phyloP scores from a whole-genome alignment of 495 filamentous ascomycete species.

The Arthonia radiata region DNA sequence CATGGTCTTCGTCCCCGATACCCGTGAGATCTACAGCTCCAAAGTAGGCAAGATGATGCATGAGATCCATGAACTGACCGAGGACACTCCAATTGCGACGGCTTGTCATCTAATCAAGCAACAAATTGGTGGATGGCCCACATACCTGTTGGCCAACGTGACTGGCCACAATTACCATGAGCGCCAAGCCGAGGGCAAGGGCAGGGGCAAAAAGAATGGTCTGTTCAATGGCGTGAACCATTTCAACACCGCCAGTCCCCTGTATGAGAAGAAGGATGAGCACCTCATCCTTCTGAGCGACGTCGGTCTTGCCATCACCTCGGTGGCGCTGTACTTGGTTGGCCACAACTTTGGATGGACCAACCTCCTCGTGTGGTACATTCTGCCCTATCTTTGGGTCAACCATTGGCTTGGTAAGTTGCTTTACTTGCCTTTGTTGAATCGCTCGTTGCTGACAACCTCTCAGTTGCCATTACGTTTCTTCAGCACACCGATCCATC shows the following conservation, averaged over 20 bases:
- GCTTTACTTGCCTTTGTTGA: too few species aligned
- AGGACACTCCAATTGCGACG: slow-evolving; percentile 82
- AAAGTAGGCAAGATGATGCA: slow-evolving; percentile 44
- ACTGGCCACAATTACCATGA: slow-evolving; percentile 89
- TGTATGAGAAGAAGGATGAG: slow-evolving; percentile 73
- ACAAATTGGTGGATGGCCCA: slow-evolving; percentile 74
- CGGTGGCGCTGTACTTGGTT: slow-evolving; percentile 16
- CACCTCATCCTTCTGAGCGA: slow-evolving; percentile 54
- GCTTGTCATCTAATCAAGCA: slow-evolving; percentile 46
- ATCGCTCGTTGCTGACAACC: too few species aligned
- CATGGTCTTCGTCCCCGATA: slow-evolving; percentile 91
- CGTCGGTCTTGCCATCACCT: slow-evolving; percentile 39
- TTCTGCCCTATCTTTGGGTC: slow-evolving; percentile 86
- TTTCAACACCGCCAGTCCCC: slow-evolving; percentile 54
- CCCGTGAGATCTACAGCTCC: slow-evolving; percentile 46
- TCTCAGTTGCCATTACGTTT: slow-evolving; percentile 62
- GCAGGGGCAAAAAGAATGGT: slow-evolving; percentile 74
- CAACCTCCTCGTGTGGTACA: slow-evolving; percentile 84
- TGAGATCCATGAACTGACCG: slow-evolving; percentile 63
- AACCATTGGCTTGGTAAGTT: slow-evolving; percentile 84
- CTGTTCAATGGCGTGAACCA: slow-evolving; percentile 69
- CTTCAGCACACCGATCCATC: slow-evolving; percentile 76
- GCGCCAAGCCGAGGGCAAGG: slow-evolving; percentile 60
- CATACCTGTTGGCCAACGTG: slow-evolving; percentile 69
- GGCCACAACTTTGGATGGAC: slow-evolving; percentile 50